phyloP scores from a whole-genome alignment of 129 eudicot species.

The Scalesia atractyloides region DNA sequence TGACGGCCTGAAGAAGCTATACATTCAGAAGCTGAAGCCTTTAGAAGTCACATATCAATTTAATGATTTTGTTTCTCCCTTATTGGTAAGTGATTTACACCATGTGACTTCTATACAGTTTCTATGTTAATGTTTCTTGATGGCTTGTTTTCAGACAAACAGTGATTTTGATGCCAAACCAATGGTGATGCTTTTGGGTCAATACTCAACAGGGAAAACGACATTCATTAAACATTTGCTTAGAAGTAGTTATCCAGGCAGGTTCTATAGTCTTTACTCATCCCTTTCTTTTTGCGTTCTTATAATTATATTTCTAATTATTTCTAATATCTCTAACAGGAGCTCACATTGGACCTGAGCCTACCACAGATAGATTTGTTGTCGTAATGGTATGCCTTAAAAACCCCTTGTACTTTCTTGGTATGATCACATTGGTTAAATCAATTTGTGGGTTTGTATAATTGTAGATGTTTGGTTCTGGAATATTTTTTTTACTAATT shows the following conservation, averaged over 20 bases:
- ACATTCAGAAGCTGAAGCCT: conserved; percentile 83
- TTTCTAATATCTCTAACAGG: conserved; percentile 43
- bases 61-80: conserved; percentile 85
- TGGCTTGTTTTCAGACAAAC: conserved; percentile 59
- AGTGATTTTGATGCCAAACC: conserved; percentile 99
- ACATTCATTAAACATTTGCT: conserved; percentile 95
- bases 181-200: conserved; percentile 99
- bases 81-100: conserved; percentile 53
- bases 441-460: neutral
- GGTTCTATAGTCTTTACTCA: neutral
- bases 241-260: conserved; percentile 85
- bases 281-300: neutral
- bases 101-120: conserved; percentile 7
- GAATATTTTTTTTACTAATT: neutral
- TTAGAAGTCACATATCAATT: conserved; percentile 76
- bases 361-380: conserved; percentile 97
- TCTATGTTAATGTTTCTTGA: conserved; percentile 5
- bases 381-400: conserved; percentile 80
- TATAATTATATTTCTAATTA: neutral
- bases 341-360: conserved; percentile 99
- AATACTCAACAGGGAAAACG: conserved; percentile 96
- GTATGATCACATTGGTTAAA: neutral
- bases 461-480: conserved; percentile 13
- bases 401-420: conserved; percentile 12
- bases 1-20: conserved; percentile 86